phyloP scores from a whole-genome alignment of 371 early-diverging fungal species.

The Choanephora cucurbitarum region DNA sequence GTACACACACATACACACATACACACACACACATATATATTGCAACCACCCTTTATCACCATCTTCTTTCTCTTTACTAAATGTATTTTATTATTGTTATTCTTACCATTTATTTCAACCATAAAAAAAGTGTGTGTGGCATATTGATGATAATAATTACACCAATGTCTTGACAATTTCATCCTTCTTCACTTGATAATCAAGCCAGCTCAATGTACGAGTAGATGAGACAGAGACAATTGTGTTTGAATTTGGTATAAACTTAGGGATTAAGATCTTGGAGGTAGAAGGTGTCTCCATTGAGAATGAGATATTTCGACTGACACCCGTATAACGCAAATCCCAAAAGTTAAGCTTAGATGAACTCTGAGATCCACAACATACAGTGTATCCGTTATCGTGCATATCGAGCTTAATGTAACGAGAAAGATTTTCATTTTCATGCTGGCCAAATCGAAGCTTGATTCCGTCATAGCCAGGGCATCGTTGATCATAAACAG shows the following conservation, averaged over 20 bases:
- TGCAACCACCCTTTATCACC: no score
- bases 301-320: constrained; percentile 24
- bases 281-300: constrained; percentile 18
- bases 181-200: constrained; percentile 33
- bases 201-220: constrained; percentile 34
- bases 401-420: constrained; percentile 44
- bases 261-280: constrained; percentile 22
- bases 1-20: no score
- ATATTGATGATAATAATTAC: no score
- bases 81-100: no score
- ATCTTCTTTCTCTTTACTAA: neutral
- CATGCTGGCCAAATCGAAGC: constrained; percentile 35
- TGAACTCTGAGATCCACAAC: constrained; percentile 32
- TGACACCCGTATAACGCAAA: constrained; percentile 31
- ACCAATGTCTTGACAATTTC: constrained; percentile 20
- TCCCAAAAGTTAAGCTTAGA: constrained; percentile 47
- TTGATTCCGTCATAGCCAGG: constrained; percentile 20
- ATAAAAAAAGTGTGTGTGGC: no score
- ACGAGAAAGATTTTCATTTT: constrained; percentile 34
- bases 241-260: constrained; percentile 28
- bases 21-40: no score
- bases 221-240: constrained; percentile 29
- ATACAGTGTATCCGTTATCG: constrained; percentile 40
- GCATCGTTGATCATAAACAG: constrained; percentile 30
- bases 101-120: no score